Base-by-base conservation (phyloP, 2,329 filamentous ascomycete species). In the Aureobasidium lini region DNA sequence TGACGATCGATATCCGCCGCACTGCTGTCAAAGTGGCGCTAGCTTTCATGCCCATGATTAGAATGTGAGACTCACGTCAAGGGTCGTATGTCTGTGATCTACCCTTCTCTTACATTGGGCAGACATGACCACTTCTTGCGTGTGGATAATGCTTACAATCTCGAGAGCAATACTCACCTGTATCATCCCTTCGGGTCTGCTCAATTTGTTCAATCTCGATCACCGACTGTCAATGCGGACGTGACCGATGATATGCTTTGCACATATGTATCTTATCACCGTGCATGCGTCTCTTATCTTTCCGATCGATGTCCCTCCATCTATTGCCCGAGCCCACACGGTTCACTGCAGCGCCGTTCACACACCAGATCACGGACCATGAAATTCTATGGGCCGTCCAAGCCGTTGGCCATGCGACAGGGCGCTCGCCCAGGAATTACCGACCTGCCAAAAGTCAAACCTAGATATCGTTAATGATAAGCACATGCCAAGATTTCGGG, bases 391-490 rank as follows among this genome's bases (percentile, higher is more conserved):
- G 6, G 16, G 16, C 46, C 9, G n/a, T 11, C 36, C 48, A 23
- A 39, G 48, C 48, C 48, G 48, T 52, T 52, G 36, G 18, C 48
- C 48, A 52, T 31, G 36, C 48, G 48, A 52, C 48, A 52, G 15
- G 23, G 48, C 48, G 36, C 28, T 31, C 48, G 23, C 48, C 48
- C 36, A 15, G 34, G 31, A 52, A 11, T 40, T 40, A 52, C 40
- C 36, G 48, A 52, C 48, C 48, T 52, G 34, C 48, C 48, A 44
- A 46, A 44, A 57, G 40, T 37, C 42, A 13, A 57, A 52, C 36
- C 48, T 13, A 8, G 40, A 52, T 31, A 40, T 52, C 23, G 48
- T 6, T 31, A 39, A 34, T 40, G 54, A 47, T 57, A 57, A 57
- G 54, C 54, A 57, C 42, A 7, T 23, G 54, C 50, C 50, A 54